Evolutionary conservation across 495 filamentous ascomycete genomes (phyloP).

Genomic region (Delitschia confertaspora): DNA sequence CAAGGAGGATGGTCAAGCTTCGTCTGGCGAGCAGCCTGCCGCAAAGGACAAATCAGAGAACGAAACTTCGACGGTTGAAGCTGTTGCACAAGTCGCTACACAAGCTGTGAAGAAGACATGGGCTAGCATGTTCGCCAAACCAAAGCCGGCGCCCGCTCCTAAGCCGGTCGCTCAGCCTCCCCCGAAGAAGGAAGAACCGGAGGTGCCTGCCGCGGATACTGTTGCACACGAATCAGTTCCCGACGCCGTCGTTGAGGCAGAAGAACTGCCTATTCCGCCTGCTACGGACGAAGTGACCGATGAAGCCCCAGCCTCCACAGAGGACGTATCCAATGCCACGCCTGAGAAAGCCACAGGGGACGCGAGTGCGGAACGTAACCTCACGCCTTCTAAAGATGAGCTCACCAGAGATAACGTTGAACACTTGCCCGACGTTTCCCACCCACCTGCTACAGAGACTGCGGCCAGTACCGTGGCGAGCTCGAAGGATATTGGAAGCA

Average conservation of each 20-base stretch:
- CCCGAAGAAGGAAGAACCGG: constrained; percentile 2
- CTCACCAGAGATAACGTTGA: constrained; percentile 89
- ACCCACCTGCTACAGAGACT: constrained; percentile 68
- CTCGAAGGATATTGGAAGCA: constrained; percentile 60
- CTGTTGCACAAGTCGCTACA: constrained; percentile 38
- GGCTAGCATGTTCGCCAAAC: constrained; percentile 53
- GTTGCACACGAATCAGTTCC: constrained; percentile 26
- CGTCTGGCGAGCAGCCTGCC: constrained; percentile 30
- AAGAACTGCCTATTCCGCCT: constrained; percentile 27
- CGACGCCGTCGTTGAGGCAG: constrained; percentile 32
- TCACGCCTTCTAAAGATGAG: constrained; percentile 67
- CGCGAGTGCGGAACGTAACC: constrained; percentile 35
- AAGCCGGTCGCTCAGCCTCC: constrained; percentile 27
- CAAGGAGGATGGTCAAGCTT: constrained; percentile 13
- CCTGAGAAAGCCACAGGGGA: constrained; percentile 11
- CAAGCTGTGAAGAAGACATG: constrained; percentile 52
- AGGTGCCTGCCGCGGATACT: constrained; percentile 27
- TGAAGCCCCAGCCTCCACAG: constrained; percentile 18
- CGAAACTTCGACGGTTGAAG: constrained; percentile 38
- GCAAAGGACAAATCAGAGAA: constrained; percentile 26
- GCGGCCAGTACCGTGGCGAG: constrained; percentile 86
- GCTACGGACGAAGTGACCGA: constrained; percentile 29
- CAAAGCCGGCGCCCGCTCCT: constrained; percentile 34
- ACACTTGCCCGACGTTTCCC: constrained; percentile 70
- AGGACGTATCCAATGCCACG: constrained; percentile 36